Evolutionary conservation across 2,329 filamentous ascomycete genomes (phyloP).

Genomic region (Juglanconis sp.): DNA sequence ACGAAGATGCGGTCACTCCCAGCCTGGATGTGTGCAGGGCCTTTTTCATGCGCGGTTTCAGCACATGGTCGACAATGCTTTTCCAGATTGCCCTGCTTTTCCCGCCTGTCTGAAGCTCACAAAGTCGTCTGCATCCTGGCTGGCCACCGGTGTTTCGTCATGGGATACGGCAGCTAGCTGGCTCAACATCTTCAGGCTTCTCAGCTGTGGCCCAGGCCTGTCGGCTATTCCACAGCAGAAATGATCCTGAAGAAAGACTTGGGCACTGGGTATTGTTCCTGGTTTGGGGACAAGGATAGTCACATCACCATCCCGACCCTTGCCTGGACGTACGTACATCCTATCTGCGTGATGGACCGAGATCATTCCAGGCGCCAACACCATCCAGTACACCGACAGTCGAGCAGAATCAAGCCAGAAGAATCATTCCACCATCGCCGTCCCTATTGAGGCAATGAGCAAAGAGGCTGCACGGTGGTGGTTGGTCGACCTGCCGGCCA

Average conservation of each 20-base stretch:
- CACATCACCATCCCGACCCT: background rate
- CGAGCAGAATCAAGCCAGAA: too few species aligned
- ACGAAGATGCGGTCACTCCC: conserved; percentile 1
- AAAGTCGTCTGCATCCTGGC: background rate
- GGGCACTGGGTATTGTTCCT: background rate
- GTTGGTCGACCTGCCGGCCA: too few species aligned
- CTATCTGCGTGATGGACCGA: too few species aligned
- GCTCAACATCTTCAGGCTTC: background rate
- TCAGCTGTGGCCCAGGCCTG: background rate
- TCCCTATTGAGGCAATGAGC: too few species aligned
- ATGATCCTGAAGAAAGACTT: background rate
- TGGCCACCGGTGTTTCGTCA: background rate
- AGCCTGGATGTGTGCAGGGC: background rate
- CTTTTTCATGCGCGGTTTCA: conserved; percentile 3
- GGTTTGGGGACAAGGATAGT: background rate
- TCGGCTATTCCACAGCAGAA: background rate
- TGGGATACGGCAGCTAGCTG: background rate
- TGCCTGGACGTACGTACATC: too few species aligned
- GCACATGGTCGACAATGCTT: background rate
- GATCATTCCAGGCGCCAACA: too few species aligned
- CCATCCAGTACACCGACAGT: too few species aligned
- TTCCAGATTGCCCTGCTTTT: background rate
- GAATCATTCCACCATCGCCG: too few species aligned
- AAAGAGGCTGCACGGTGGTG: too few species aligned
- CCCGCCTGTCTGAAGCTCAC: background rate